phyloP scores from a whole-genome alignment of 257 asterid species.

The Fraxinus pennsylvanica region DNA sequence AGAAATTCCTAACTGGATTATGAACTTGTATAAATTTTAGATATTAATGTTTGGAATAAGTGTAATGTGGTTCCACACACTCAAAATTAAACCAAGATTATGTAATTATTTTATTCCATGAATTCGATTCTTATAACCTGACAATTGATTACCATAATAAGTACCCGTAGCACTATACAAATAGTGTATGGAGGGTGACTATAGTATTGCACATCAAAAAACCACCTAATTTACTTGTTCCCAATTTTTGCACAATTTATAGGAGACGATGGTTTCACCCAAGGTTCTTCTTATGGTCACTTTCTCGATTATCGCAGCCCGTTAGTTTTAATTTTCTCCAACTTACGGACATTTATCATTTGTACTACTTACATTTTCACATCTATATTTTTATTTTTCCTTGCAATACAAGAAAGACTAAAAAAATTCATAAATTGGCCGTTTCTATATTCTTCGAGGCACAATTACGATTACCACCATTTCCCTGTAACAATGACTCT shows the following conservation, averaged over 20 bases:
- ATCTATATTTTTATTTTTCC: background rate
- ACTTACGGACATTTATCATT: background rate
- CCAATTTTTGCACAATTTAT: background rate
- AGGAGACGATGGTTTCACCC: background rate
- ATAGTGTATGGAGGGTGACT: too few species aligned
- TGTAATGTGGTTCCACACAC: too few species aligned
- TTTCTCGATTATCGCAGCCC: background rate
- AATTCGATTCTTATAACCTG: background rate
- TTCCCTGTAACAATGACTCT: background rate
- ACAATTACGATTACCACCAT: background rate
- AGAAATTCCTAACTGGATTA: too few species aligned
- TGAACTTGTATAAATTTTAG: too few species aligned
- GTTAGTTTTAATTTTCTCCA: background rate
- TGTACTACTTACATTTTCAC: background rate
- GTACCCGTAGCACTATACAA: too few species aligned
- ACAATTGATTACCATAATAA: too few species aligned
- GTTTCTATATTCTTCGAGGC: background rate
- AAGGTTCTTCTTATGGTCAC: background rate
- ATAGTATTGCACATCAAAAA: too few species aligned
- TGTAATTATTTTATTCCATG: too few species aligned
- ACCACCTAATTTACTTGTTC: background rate
- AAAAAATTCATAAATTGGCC: background rate
- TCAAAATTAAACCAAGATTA: too few species aligned
- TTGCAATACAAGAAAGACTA: too few species aligned
- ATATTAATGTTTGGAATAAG: too few species aligned